Conservation (phyloP, 73 alveolate genomes). For the Tetrahymena borealis region DNA sequence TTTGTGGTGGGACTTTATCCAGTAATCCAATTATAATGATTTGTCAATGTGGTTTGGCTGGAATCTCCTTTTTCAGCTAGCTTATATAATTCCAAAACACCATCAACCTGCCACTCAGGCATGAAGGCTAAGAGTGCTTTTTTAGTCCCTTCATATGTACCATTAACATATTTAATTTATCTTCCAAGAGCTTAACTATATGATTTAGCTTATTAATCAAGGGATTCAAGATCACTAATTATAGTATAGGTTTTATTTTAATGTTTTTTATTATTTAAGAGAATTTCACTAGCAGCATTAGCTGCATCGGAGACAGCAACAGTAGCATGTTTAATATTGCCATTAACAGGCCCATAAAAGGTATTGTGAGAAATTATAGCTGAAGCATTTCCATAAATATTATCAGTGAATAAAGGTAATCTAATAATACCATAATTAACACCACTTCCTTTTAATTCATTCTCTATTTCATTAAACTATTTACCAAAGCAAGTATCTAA, state of each 20-base stretch:
- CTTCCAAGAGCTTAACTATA: background rate
- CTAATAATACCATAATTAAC: background rate
- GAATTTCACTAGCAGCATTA: background rate
- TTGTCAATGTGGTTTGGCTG: too few relatives aligned
- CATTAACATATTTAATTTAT: background rate
- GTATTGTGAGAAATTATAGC: background rate
- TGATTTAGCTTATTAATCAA: background rate
- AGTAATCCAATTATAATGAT: too few relatives aligned
- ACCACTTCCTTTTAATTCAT: background rate
- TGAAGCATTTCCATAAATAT: background rate
- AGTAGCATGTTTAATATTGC: background rate
- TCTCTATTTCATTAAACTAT: background rate
- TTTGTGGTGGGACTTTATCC: too few relatives aligned
- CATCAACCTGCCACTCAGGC: too few relatives aligned
- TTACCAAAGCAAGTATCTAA: background rate
- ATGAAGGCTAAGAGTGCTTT: background rate
- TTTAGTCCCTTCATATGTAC: background rate
- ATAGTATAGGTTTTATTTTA: background rate
- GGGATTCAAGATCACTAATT: background rate
- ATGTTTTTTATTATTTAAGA: background rate
- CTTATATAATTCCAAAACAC: too few relatives aligned
- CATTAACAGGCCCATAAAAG: background rate
- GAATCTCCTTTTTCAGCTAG: too few relatives aligned
- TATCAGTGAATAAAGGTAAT: background rate
- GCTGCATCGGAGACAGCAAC: background rate